Evolutionary conservation across 306 rosid genomes (phyloP).

Genomic region (Herpetospermum pedunculosum): DNA sequence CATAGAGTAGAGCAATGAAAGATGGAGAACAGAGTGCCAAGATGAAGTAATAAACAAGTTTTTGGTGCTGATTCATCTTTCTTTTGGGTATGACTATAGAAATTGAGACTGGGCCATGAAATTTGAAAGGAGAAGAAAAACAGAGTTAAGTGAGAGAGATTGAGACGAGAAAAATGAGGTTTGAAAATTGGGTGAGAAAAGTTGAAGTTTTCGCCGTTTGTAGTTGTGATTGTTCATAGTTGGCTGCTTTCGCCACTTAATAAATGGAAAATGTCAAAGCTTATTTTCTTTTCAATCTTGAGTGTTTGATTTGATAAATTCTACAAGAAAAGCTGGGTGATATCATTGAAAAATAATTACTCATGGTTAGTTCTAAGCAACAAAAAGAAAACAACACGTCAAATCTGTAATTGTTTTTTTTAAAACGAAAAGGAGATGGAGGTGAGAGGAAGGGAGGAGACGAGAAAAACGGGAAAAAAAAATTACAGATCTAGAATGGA

Average conservation of each 20-base stretch:
- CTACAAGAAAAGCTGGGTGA: too few species aligned
- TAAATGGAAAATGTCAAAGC: constrained; percentile 8
- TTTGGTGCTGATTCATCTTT: constrained; percentile 25
- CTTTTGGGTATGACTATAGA: neutral
- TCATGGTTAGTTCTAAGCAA: too few species aligned
- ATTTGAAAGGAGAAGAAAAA: constrained; percentile 9
- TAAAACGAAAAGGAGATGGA: too few species aligned
- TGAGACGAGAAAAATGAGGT: constrained; percentile 1
- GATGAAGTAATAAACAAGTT: constrained; percentile 33
- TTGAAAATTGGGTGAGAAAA: constrained; percentile 37
- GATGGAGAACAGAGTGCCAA: constrained; percentile 37
- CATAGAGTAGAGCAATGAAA: constrained; percentile 14
- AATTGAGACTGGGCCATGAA: constrained; percentile 1
- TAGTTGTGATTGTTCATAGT: constrained; percentile 37
- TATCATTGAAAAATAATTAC: too few species aligned
- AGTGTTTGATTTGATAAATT: too few species aligned
- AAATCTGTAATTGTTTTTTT: too few species aligned
- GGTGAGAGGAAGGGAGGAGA: too few species aligned
- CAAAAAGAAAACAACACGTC: too few species aligned
- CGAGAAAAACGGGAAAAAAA: too few species aligned
- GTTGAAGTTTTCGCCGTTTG: constrained; percentile 22
- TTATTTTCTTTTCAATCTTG: neutral
- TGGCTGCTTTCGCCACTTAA: constrained; percentile 29
- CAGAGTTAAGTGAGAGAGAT: too few species aligned
- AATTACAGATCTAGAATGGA: too few species aligned